Conservation (phyloP, 208 protist species). For the Histomonas meleagridis region DNA sequence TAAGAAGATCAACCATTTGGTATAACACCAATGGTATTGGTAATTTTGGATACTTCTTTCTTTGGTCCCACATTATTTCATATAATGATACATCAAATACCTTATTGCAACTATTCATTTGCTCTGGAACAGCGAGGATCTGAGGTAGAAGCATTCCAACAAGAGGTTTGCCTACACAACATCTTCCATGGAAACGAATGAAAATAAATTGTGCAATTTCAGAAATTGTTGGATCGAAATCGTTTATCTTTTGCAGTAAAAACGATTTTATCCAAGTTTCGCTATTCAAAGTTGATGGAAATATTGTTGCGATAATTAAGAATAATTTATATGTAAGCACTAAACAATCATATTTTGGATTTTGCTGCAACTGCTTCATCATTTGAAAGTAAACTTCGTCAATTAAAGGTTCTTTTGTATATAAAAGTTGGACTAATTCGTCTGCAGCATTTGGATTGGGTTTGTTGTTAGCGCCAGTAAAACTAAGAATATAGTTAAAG, state of each 20-base stretch:
- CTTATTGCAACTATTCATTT: not conserved
- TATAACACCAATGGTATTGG: not conserved
- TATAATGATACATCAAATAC: not conserved
- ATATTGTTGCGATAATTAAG: not conserved
- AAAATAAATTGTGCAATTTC: not conserved
- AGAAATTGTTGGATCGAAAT: not conserved
- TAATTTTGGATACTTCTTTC: not conserved
- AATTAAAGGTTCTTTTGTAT: not conserved
- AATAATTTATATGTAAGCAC: not conserved
- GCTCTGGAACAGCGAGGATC: too few species aligned
- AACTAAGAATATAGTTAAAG: not conserved
- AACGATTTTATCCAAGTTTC: not conserved
- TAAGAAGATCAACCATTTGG: not conserved
- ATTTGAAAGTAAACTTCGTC: constrained; percentile 8
- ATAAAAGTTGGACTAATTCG: not conserved
- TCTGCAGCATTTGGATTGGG: not conserved
- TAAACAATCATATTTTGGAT: not conserved
- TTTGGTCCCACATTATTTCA: not conserved
- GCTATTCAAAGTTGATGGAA: not conserved
- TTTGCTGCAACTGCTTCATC: not conserved
- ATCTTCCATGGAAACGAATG: not conserved
- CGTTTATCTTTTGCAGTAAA: not conserved
- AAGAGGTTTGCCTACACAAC: not conserved
- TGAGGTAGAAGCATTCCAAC: too few species aligned
- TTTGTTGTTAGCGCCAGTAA: not conserved